Evolutionary conservation across 345 rosid genomes (phyloP), one percentile per base, ranked within the genome.

Genomic region (Eucalyptus cloeziana): DNA sequence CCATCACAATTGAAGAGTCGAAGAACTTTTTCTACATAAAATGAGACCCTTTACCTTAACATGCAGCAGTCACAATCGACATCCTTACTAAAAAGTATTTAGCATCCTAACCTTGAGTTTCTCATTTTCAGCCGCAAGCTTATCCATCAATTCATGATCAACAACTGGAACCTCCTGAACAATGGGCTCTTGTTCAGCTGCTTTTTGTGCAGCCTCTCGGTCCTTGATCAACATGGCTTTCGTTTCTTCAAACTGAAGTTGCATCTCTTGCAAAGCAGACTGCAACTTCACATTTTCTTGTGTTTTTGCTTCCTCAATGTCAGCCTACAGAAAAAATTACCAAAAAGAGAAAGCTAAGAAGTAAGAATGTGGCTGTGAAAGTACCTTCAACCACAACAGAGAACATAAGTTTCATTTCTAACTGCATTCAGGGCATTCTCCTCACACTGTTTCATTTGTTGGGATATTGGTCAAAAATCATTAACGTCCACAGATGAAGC

Each of bases 71-170:
- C 71, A 40, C 25, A 50, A 79, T 51, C 45, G 33, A 47, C 30
- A 79, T 6, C 44, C 31, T 89, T 88, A 79, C 83, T 17, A 45
- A 89, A 89, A 64, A 60, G 40, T 71, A 86, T 80, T 52, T 30
- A 43, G 86, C 45, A 87, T 71, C 88, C 88, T 90, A 87, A 94
- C 99, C 97, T 96, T 97, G 87, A 98, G 96, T 91, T 95, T 93
- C 92, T 97, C 96, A 93, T 95, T 98, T 94, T 98, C 99, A 67
- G 92, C 91, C 47, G 92, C 90, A 79, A 96, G 95, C 89, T 94
- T 95, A 87, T 95, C 92, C 92, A 90, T 91, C 92, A 92, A 90
- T 71, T 92, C 98, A 90, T 91, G 91, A 92, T 95, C 96, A 88
- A 93, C 91, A 80, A 94, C 94, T 21, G 96, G 93, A 89, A 95